Base-by-base conservation (phyloP, 768 basidiomycete genomes). In the Leccinum rimulosum region DNA sequence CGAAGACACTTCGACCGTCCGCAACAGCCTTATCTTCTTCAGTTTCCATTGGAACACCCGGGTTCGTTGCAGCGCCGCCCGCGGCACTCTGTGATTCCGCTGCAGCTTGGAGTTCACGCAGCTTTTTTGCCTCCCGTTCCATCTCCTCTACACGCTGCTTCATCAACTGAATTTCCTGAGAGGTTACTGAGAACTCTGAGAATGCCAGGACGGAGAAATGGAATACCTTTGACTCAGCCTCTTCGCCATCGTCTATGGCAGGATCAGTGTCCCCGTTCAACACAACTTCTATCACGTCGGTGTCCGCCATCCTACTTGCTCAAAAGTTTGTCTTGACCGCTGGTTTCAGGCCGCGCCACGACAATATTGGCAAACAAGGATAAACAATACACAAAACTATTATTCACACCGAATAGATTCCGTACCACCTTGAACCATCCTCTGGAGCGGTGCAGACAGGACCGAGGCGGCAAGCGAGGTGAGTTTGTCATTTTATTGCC, bases 131-230 rank as follows among this genome's bases (percentile, higher is more conserved):
- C 73, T 95, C 93, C 55, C 84, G 79, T 73, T 95, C 93, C 93
- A 95, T 95, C 75, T 95, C 93, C 66, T 88, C 91, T 7, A 95
- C 93, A 58, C 93, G 80, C 65, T 91, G 89, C 75, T 93, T 94
- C 93, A 95, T 95, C 66, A 91, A 82, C 70, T 85, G 78, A 57
- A 95, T 89, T 81, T 95, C 93, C 88, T 92, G 68, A n/a, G 68
- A 61, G 57, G 55, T 49, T 57, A 54, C 52, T 61, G 63, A 61
- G 56, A 62, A 59, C 31, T 58, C 56, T 59, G 12, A 31, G 54
- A 8, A 43, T 48, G 62, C 38, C 55, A 59, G 49, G 52, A 52
- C 48, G 58, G 19, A 33, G 33, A 43, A 50, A 50, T 53, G 27
- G 33, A 50, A 64, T 64, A 84, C 85, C 76, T 85, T 84, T 22